Base-by-base conservation (phyloP, 2,329 filamentous ascomycete species). In the Curvularia sp. region DNA sequence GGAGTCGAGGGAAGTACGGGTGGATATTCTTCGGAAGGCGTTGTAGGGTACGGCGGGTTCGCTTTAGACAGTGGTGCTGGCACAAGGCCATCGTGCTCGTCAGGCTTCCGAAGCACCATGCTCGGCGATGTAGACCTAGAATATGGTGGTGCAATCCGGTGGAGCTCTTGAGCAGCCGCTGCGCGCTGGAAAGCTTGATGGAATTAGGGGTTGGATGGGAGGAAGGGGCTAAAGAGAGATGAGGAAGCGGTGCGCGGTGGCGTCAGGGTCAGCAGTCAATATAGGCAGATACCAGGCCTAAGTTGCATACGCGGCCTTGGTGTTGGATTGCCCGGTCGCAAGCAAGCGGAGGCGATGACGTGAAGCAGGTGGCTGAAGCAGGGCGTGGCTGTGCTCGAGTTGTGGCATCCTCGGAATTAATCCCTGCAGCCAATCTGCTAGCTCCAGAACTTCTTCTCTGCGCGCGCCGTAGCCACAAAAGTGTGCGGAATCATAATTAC, bases 31-130 rank as follows among this genome's bases (percentile, higher is more conserved):
- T 73, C 65, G 38, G 72, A 72, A 2, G 81, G 79, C 0, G 78
- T 77, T 2, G 75, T 76, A 13, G 81, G 81, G 55, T 83, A 82
- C 2, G 81, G 81, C 24, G 79, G 79, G 20, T 78, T 77, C 5
- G 78, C 72, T 56, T 76, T 74, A 6, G 72, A 74, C 9, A 79
- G 73, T 6, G 78, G 75, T 38, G 75, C 70, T 10, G 80, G 80
- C 49, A 79, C 75, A 43, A 80, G 71, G 47, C 64, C 67, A 30
- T 70, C 71, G 13, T 73, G 68, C 26, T 66, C 56, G 2, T 77
- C 72, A 7, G 79, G 74, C 61, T 81, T 81, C 53, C 79, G 78
- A 48, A 81, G 78, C 51, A 82, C 79, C 81, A 83, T 83, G 38
- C 57, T 59, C 61, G 41, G 48, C n/a, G 42, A 48, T 52, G 57